Conservation (phyloP, 768 basidiomycete species). For the Hygrophoropsis aurantiaca region DNA sequence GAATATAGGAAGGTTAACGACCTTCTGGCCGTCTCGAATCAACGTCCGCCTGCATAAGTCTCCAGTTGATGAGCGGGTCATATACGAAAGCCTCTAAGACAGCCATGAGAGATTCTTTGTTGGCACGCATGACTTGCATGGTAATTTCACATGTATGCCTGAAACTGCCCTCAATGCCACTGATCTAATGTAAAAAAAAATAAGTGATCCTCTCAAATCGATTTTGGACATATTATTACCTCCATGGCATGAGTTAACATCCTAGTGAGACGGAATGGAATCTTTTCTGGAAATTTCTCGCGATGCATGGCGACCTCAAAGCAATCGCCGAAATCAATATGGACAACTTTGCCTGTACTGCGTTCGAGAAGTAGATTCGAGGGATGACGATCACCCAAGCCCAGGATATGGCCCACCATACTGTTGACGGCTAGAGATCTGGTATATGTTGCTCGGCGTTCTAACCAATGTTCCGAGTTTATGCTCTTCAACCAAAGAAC, state of each 20-base stretch:
- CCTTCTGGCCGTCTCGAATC: slow-evolving; percentile 72
- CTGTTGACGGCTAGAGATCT: slow-evolving; percentile 94
- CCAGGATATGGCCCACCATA: slow-evolving; percentile 98
- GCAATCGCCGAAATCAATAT: slow-evolving; percentile 97
- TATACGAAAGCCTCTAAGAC: slow-evolving; percentile 99
- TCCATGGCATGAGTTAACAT: slow-evolving; percentile 99
- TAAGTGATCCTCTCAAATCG: neutral
- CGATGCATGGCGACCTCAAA: slow-evolving; percentile 98
- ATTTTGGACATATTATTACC: slow-evolving; percentile 46
- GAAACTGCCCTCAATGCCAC: slow-evolving; percentile 98
- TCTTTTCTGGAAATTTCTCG: slow-evolving; percentile 98
- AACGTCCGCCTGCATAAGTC: slow-evolving; percentile 82
- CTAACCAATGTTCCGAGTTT: slow-evolving; percentile 98
- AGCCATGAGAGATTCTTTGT: slow-evolving; percentile 99
- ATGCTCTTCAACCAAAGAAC: slow-evolving; percentile 95
- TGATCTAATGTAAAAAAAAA: slow-evolving; percentile 59
- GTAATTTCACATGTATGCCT: slow-evolving; percentile 93
- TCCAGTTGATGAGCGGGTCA: slow-evolving; percentile 97
- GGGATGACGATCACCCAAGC: slow-evolving; percentile 96
- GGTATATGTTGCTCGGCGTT: slow-evolving; percentile 93
- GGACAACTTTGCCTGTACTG: slow-evolving; percentile 90
- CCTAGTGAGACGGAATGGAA: slow-evolving; percentile 95
- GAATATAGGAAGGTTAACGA: slow-evolving; percentile 26
- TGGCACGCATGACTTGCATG: slow-evolving; percentile 95
- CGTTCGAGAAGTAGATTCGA: slow-evolving; percentile 92